Base-by-base conservation (phyloP, 2,329 filamentous ascomycete species). In the Salinomyces thailandicus region DNA sequence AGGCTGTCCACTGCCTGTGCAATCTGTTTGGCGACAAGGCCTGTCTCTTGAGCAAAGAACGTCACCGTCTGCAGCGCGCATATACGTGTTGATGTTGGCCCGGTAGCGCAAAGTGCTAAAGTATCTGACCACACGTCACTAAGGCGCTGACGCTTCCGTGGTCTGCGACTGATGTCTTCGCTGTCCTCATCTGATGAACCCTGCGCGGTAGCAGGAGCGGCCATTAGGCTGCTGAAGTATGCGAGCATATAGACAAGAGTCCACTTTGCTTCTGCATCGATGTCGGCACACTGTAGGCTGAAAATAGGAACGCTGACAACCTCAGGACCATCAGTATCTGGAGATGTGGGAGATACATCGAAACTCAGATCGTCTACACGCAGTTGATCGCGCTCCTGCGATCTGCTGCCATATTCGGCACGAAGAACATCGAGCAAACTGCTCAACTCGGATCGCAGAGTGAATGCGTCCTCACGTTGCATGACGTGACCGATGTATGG, bases 371-470 rank as follows among this genome's bases (percentile, higher is more conserved):
- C 83, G 42, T 84, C 77, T n/a, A 93, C 62, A 45, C 85, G 81
- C 8, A 96, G 67, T 24, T 79, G 74, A 32, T 83, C 78, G 40
- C 76, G 75, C 32, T 82, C 77, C n/a, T 26, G 9, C 22, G 76
- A 68, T 42, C 85, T 73, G 45, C 69, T 78, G 3, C 75, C 69
- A 58, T 96, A 96, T 51, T 95, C 89, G 6, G 64, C 63, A 64
- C 79, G 81, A n/a, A 98, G 61, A 3, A 72, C 67, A 30, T 86
- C 79, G 20, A 78, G 55, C 2, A 95, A 59, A n/a, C 73, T 72
- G 44, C 80, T 74, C 5, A 93, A 27, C 15, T 59, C 55, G 26
- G 35, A 15, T n/a, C 41, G 37, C 15, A 58, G 29, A n/a, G 37
- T 20, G n/a, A 43, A 20, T 5, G 30, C 34, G 12, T 41, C 33